Evolutionary conservation across 352 stramenopile species (phyloP).

Genomic region (Pythium guiyangense): DNA sequence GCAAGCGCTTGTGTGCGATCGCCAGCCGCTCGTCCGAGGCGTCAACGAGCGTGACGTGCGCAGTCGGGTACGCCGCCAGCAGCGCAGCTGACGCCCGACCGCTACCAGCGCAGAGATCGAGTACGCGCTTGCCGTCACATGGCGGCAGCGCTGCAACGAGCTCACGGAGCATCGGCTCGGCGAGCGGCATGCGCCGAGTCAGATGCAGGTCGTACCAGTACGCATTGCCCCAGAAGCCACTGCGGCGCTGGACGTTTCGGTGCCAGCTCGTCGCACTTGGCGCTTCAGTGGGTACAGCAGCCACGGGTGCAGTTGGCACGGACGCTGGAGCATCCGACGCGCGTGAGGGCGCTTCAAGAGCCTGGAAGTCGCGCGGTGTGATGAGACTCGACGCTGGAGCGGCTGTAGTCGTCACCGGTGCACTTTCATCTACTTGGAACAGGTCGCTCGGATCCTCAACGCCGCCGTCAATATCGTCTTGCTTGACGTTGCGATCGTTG

Average conservation of each 20-base stretch:
- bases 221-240: slow-evolving; percentile 72
- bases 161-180: slow-evolving; percentile 56
- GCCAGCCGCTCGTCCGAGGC: slow-evolving; percentile 46
- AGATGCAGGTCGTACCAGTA: slow-evolving; percentile 80
- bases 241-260: slow-evolving; percentile 53
- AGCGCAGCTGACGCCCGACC: slow-evolving; percentile 47
- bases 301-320: no score
- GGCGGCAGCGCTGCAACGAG: slow-evolving; percentile 58
- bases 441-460: no score
- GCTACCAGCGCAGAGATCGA: slow-evolving; percentile 73
- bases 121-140: slow-evolving; percentile 43
- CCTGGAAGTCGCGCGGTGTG: no score
- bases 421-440: no score
- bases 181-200: slow-evolving; percentile 47
- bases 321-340: no score
- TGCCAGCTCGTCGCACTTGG: slow-evolving; percentile 28
- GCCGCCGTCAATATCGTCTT: no score
- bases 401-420: no score
- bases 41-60: slow-evolving; percentile 50
- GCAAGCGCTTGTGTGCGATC: slow-evolving; percentile 44
- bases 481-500: background rate
- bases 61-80: slow-evolving; percentile 56
- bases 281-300: no score
- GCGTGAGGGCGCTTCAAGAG: no score
- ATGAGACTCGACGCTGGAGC: no score